A percentile compares a stretch with the other conserved stretches of the same genome.
Conservation (phyloP, 2,329 filamentous ascomycete genomes). For the Xylaria sp. region DNA sequence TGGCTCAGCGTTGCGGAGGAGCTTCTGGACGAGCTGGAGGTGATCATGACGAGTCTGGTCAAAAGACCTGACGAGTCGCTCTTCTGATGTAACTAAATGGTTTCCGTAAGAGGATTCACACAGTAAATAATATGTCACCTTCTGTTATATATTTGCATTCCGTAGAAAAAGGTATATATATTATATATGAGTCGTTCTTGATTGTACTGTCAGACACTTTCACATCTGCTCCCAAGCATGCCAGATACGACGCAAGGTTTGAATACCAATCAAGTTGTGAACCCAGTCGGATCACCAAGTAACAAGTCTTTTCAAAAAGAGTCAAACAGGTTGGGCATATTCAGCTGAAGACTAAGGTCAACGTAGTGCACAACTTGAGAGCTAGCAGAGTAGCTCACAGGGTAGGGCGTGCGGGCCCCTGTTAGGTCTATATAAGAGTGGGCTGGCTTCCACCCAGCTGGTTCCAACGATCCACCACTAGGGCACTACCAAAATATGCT, state of each 20-base stretch:
- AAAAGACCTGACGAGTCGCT: constrained; percentile 49
- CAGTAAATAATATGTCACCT: background rate
- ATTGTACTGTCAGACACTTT: too few relatives aligned
- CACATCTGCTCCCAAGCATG: too few relatives aligned
- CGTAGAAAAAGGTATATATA: too few relatives aligned
- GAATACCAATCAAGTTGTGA: too few relatives aligned
- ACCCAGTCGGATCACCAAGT: too few relatives aligned
- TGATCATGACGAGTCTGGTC: constrained; percentile 55
- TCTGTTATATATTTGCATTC: background rate
- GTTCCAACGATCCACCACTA: background rate
- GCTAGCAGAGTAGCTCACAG: background rate
- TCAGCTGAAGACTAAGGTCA: too few relatives aligned
- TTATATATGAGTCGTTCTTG: too few relatives aligned
- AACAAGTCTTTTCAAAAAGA: too few relatives aligned
- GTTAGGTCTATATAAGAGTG: background rate
- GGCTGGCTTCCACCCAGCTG: background rate
- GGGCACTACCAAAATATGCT: background rate
- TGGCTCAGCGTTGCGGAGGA: constrained; percentile 64
- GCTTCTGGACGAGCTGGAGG: constrained; percentile 62
- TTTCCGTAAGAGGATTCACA: too few relatives aligned
- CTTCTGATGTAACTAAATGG: constrained; percentile 39
- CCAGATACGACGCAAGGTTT: too few relatives aligned
- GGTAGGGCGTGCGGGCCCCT: background rate
- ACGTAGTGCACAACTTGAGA: too few relatives aligned
- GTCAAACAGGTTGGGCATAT: too few relatives aligned